phyloP scores from a whole-genome alignment of 257 asterid species.

The Salvia rosmarinus region DNA sequence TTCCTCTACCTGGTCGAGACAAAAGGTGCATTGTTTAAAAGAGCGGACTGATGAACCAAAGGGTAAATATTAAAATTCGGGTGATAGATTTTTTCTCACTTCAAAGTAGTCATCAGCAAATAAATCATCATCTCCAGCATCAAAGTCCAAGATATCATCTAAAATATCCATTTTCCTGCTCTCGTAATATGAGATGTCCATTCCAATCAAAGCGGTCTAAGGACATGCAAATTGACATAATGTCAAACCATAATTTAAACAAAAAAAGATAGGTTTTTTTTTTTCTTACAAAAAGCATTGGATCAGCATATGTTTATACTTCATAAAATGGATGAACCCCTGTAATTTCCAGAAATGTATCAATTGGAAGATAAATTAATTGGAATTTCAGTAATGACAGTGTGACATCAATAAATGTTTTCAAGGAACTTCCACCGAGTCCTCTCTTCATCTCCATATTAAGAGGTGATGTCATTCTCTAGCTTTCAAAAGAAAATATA shows the following conservation, averaged over 20 bases:
- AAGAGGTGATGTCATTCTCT: slow-evolving; percentile 1
- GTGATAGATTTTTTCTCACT: slow-evolving; percentile 44
- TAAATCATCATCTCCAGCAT: slow-evolving; percentile 48
- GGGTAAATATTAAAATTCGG: neutral
- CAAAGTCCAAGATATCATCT: slow-evolving; percentile 49
- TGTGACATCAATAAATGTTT: slow-evolving; percentile 17
- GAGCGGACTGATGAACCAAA: neutral
- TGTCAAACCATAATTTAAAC: slow-evolving; percentile 27
- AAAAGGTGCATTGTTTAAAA: slow-evolving; percentile 22
- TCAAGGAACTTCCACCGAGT: slow-evolving; percentile 13
- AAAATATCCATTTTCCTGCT: slow-evolving; percentile 51
- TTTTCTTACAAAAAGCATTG: slow-evolving; percentile 6
- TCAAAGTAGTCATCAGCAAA: slow-evolving; percentile 53
- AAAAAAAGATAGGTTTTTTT: neutral
- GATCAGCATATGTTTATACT: neutral
- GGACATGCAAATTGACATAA: slow-evolving; percentile 35
- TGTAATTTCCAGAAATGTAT: slow-evolving; percentile 3
- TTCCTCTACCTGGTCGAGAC: slow-evolving; percentile 53
- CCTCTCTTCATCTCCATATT: slow-evolving; percentile 23
- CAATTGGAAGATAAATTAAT: neutral
- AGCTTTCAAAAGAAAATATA: slow-evolving; percentile 6
- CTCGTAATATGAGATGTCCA: slow-evolving; percentile 66
- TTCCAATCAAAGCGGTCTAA: slow-evolving; percentile 74
- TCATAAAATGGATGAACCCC: neutral
- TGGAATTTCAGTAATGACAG: slow-evolving; percentile 6